phyloP scores from a whole-genome alignment of 108 stramenopile species.

The Fragilariopsis cylindrus region DNA sequence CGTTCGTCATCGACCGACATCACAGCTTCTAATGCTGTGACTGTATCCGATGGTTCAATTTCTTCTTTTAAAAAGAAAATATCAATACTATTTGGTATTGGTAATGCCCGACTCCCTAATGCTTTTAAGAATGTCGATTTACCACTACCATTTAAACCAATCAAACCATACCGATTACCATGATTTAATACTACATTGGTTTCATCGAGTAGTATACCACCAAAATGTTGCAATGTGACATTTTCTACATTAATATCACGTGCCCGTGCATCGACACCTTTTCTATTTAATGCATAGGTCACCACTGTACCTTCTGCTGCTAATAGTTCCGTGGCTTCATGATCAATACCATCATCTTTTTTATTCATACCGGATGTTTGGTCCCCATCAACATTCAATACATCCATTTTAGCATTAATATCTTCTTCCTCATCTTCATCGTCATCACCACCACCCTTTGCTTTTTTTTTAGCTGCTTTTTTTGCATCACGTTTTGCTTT shows the following conservation, averaged over 20 bases:
- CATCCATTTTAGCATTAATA: slow-evolving; percentile 25
- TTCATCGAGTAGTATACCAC: slow-evolving; percentile 91
- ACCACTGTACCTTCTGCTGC: slow-evolving; percentile 83
- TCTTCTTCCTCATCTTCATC: slow-evolving; percentile 52
- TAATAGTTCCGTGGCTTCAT: slow-evolving; percentile 72
- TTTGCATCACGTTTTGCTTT: slow-evolving; percentile 82
- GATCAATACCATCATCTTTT: slow-evolving; percentile 53
- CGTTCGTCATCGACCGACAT: slow-evolving; percentile 97
- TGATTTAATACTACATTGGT: slow-evolving; percentile 93
- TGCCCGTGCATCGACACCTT: slow-evolving; percentile 81
- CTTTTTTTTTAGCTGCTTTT: slow-evolving; percentile 64
- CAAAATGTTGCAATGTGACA: slow-evolving; percentile 93
- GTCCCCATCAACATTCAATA: slow-evolving; percentile 22
- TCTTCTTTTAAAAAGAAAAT: slow-evolving; percentile 96
- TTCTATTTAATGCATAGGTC: slow-evolving; percentile 68
- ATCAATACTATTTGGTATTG: slow-evolving; percentile 96
- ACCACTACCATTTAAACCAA: slow-evolving; percentile 83
- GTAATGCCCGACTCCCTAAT: slow-evolving; percentile 91
- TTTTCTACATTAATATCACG: slow-evolving; percentile 95
- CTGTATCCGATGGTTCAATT: slow-evolving; percentile 88
- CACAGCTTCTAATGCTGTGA: slow-evolving; percentile 97
- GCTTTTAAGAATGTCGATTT: slow-evolving; percentile 90
- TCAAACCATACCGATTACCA: slow-evolving; percentile 92
- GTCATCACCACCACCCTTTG: slow-evolving; percentile 46
- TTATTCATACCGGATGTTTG: slow-evolving; percentile 16